Conservation (phyloP, 2,329 filamentous ascomycete species). For the Trichoderma afroharzianum region DNA sequence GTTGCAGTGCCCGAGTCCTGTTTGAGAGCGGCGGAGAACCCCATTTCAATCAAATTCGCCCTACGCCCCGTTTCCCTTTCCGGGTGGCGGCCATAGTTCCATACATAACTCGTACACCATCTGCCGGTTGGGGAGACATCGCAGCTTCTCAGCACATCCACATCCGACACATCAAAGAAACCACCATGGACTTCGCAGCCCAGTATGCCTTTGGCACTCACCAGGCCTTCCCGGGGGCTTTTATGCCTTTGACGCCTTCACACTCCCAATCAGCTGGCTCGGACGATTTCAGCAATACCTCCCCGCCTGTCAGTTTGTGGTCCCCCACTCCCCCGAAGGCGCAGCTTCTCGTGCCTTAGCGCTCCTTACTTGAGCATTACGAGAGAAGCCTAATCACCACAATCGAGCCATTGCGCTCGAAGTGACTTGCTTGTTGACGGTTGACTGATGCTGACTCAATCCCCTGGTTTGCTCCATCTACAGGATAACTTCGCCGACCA, state of each 20-base stretch:
- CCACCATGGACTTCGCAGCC: constrained; percentile 49
- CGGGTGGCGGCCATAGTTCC: background rate
- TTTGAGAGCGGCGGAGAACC: background rate
- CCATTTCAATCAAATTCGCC: background rate
- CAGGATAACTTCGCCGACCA: constrained; percentile 50
- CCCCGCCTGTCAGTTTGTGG: constrained; percentile 49
- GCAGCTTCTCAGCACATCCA: background rate
- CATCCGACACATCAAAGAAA: background rate
- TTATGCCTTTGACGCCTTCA: constrained; percentile 54
- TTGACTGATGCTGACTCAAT: constrained; percentile 13
- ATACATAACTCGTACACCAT: background rate
- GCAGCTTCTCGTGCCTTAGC: constrained; percentile 21
- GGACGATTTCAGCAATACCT: constrained; percentile 53
- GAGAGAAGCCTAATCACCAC: constrained; percentile 16
- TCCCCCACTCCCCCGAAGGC: constrained; percentile 26
- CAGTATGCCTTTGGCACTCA: constrained; percentile 44
- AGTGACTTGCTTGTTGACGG: background rate
- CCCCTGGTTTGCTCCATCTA: constrained; percentile 22
- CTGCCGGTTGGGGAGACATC: background rate
- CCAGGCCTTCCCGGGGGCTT: constrained; percentile 49
- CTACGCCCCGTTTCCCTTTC: background rate
- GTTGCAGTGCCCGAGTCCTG: background rate
- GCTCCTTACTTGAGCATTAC: constrained; percentile 35
- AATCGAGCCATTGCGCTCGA: background rate
- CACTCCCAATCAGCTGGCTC: constrained; percentile 53